These are phyloP conservation scores for Ustilago esculenta DNA, from an alignment of 1,284 basidiomycete genomes.

Conservation along the genomic window DNA sequence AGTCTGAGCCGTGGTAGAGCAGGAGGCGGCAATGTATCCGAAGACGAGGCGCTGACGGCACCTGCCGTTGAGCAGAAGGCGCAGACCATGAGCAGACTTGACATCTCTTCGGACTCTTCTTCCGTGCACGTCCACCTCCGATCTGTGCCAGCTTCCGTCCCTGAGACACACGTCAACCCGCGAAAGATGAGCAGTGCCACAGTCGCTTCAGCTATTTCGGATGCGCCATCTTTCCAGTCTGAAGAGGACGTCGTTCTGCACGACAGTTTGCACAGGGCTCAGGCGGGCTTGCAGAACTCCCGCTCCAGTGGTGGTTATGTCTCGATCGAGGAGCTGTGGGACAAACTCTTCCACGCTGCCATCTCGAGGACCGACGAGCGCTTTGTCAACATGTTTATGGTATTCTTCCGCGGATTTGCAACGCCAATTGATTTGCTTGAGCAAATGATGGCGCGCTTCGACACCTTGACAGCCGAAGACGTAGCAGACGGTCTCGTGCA, in stretches of 20 bases:
- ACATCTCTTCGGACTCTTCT: background rate
- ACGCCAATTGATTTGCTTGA: conserved; percentile 54
- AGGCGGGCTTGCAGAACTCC: conserved; percentile 52
- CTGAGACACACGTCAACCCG: conserved; percentile 4
- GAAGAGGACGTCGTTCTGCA: conserved; percentile 44
- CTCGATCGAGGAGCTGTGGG: conserved; percentile 60
- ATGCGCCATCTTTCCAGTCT: conserved; percentile 30
- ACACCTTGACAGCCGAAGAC: conserved; percentile 47
- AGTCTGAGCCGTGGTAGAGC: conserved; percentile 2
- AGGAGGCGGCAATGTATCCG: conserved; percentile 2
- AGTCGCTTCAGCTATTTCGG: conserved; percentile 27
- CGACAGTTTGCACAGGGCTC: conserved; percentile 47
- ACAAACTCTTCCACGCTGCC: conserved; percentile 61
- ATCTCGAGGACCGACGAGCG: conserved; percentile 55
- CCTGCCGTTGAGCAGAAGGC: conserved; percentile 2
- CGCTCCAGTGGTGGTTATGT: conserved; percentile 58
- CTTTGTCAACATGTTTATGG: conserved; percentile 60
- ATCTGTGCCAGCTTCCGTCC: background rate
- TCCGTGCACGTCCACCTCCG: background rate
- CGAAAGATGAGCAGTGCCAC: conserved; percentile 58
- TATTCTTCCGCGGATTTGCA: conserved; percentile 61
- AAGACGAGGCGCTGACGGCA: conserved; percentile 2
- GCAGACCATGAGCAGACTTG: background rate
- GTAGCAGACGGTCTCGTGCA: conserved; percentile 49
- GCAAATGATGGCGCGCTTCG: conserved; percentile 55